Evolutionary conservation across 106 monocot species (phyloP), one percentile per base, ranked within the genome.

Genomic region (Acorus calamus): DNA sequence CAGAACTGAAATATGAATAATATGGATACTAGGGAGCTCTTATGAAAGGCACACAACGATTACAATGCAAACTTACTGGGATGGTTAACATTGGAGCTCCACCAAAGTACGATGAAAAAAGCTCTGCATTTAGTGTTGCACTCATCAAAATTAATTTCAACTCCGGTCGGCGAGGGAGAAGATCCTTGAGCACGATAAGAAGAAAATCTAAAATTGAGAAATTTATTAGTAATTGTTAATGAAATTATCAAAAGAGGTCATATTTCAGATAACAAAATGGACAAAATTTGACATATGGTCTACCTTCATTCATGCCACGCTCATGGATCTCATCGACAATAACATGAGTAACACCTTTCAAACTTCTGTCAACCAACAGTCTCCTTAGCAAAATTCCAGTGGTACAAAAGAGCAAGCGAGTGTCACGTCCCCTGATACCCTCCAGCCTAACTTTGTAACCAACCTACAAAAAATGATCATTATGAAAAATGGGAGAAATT

Each of bases 301-400:
- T 61, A 98, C 98, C 98, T 88, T 98, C 98, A 83, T 98, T 98
- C 98, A 98, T 98, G 71, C 98, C 98, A 62, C 92, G 80, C 57
- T 98, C 98, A 81, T 98, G 98, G 60, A 98, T 98, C 74, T 98
- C 98, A 81, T 98, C 98, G 50, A 98, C 98, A 80, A 98, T 75
- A 71, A 98, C 98, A 79, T 98, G 92, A 11, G 91, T 85, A 47
- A 98, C 83, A 64, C 98, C 98, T 61, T 98, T 98, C 69, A 98
- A 72, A 60, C 69, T 92, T 75, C 88, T 70, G 66, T 98, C 98
- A 45, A 98, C 86, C 44, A 98, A 69, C 50, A 98, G 71, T 71
- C 98, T 80, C 59, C 98, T 70, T 42, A 98, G 69, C 47, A 98
- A 77, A 74, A 98, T 74, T 66, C 98, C 98, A n/a, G 98, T 98